Evolutionary conservation across 306 rosid genomes (phyloP), one percentile per base, ranked within the genome.

Genomic region (Myrica gale): DNA sequence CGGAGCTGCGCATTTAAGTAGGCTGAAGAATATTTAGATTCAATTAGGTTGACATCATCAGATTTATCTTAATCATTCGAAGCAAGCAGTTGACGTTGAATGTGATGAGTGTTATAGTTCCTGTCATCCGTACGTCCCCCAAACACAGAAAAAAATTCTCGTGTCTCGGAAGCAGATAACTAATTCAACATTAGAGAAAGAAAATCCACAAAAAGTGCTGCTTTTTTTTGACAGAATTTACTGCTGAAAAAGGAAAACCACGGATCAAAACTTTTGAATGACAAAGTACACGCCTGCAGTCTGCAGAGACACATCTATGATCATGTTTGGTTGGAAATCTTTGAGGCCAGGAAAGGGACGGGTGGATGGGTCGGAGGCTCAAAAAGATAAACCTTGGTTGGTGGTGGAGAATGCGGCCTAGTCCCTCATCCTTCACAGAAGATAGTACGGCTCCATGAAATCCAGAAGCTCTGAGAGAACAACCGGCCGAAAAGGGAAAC

Each of bases 381-480:
- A 68, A 73, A 68, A 78, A 77, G 77, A 74, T 61, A 37, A 43
- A 46, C 55, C 58, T 45, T 54, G 78, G 47, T 63, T 81, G 79
- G 74, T 52, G 68, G 83, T 80, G 87, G 53, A 77, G 78, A 81
- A 65, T 69, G 79, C 72, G 79, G 85, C 44, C 60, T 56, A 37
- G 45, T 50, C 74, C 66, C 10, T 56, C 44, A 5, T 41, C 2
- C 51, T 47, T 12, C 11, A 47, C 11, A 12, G 51, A 47, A 6
- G 54, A 5, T 17, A 12, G 42, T 45, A 65, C 47, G 16, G 13
- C 42, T 74, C 63, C 60, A 51, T 68, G 44, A 66, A 39, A 48
- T 65, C 37, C 46, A 6, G 37, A 62, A 44, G 39, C 71, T 81
- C 46, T 43, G 55, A 58, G 71, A 39, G 66, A 69, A 44, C 69